These are phyloP conservation scores for Diaporthe longicolla DNA, from an alignment of 2,329 filamentous ascomycete genomes.

Conservation along the genomic window DNA sequence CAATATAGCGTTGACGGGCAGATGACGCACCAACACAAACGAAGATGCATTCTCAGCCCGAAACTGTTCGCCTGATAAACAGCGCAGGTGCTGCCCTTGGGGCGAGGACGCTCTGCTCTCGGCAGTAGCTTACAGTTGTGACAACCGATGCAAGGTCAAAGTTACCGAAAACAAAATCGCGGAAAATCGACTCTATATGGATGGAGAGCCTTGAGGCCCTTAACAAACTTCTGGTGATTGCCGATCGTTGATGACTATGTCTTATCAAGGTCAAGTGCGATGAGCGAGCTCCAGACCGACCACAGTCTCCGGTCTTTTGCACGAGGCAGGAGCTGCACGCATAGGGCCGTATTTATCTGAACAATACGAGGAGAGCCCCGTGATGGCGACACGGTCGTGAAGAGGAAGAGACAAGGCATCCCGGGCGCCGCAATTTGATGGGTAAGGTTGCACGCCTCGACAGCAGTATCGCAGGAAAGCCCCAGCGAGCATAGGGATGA, in stretches of 20 bases:
- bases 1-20: slow-evolving; percentile 1
- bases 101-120: not conserved
- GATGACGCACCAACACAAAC: not conserved
- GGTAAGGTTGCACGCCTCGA: not conserved
- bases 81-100: not conserved
- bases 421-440: too few relatives aligned
- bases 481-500: too few relatives aligned
- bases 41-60: not conserved
- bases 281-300: not conserved
- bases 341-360: too few relatives aligned
- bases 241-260: not conserved
- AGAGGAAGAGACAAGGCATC: not conserved
- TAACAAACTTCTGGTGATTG: not conserved
- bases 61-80: not conserved
- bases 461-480: not conserved
- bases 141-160: not conserved
- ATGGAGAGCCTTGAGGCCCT: not conserved
- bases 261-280: not conserved
- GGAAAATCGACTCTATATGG: not conserved
- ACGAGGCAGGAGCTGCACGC: not conserved
- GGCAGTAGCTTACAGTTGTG: not conserved
- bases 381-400: not conserved
- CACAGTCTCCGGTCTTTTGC: not conserved
- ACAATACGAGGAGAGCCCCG: not conserved
- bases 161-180: not conserved